Evolutionary conservation across 1,284 basidiomycete species (phyloP).

Genomic region (Ustanciosporium gigantosporum): DNA sequence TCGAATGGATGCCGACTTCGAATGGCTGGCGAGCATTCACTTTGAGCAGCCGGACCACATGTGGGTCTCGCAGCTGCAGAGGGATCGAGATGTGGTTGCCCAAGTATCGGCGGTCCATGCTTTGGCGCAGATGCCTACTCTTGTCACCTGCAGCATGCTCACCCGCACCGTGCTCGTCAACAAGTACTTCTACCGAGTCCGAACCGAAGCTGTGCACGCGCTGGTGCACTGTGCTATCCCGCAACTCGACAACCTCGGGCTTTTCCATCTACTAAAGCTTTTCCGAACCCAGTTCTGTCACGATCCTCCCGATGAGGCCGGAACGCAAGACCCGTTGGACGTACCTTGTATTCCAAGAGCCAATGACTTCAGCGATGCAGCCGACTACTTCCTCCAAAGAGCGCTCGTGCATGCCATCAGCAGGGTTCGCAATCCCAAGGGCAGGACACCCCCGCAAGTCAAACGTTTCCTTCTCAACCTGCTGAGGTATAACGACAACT

Average conservation of each 20-base stretch:
- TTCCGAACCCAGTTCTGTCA: conserved; percentile 88
- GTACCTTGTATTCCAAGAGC: conserved; percentile 82
- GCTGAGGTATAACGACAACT: conserved; percentile 91
- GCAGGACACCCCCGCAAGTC: conserved; percentile 83
- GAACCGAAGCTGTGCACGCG: conserved; percentile 88
- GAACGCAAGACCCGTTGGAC: conserved; percentile 38
- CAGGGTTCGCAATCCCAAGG: conserved; percentile 76
- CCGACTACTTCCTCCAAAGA: conserved; percentile 94
- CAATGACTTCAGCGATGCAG: conserved; percentile 87
- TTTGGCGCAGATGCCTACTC: conserved; percentile 77
- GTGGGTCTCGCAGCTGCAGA: conserved; percentile 96
- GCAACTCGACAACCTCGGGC: conserved; percentile 79
- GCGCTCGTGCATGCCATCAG: conserved; percentile 80
- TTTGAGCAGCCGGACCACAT: conserved; percentile 97
- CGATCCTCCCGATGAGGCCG: conserved; percentile 48
- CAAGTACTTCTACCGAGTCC: conserved; percentile 96
- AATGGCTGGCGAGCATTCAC: conserved; percentile 90
- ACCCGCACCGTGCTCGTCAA: conserved; percentile 90
- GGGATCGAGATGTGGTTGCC: conserved; percentile 96
- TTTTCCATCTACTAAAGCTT: conserved; percentile 94
- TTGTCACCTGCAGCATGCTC: conserved; percentile 85
- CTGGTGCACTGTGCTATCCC: conserved; percentile 84
- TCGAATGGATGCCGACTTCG: conserved; percentile 96
- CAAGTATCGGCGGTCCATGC: conserved; percentile 57
- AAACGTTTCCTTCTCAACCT: conserved; percentile 88